Evolutionary conservation across 805 yeast species (phyloP), one percentile per base, ranked within the genome.

Genomic region (Sugiyamaella smithiae): DNA sequence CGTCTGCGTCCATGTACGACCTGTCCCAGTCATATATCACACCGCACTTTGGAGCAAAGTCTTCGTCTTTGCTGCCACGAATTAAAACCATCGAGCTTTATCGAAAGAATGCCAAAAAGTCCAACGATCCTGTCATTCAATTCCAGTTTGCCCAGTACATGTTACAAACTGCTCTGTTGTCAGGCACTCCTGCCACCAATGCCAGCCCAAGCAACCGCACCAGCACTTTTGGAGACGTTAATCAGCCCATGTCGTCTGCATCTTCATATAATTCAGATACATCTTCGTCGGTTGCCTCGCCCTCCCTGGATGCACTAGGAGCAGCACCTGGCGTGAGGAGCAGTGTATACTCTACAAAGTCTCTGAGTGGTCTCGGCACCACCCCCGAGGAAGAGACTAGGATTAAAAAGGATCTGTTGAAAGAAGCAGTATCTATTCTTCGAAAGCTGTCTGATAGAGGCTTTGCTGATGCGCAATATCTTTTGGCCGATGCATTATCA

Each of bases 121-220:
- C 88, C 17, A 84, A 82, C 60, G 96, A 91, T 61, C 95, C 96
- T 0, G 80, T 78, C 16, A 84, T 88, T n/a, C 76, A 89, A 57
- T 88, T 88, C 66, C 88, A 88, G 61, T 89, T 87, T 63, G 97
- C 97, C 1, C 93, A 88, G 67, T 88, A 85, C 65, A 83, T 87
- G 82, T 69, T 88, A 45, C 91, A 87, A 64, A 85, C 95, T 0
- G 96, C 95, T 1, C 72, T 90, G 25, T 51, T 62, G 22, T 58
- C 66, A 5, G 60, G 60, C 22, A 49, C 60, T 2, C 19, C 47
- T 12, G 3, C 22, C 22, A 24, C 29, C 11, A 11, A 8, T 8
- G 29, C 9, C 7, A 7, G 26, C 17, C n/a, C 5, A 8, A 22
- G 17, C 26, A 22, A 28, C 26, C 35, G 46, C 26, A 12, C 36